Conservation (phyloP, 2,329 filamentous ascomycete species). For the Diaporthe amygdali region DNA sequence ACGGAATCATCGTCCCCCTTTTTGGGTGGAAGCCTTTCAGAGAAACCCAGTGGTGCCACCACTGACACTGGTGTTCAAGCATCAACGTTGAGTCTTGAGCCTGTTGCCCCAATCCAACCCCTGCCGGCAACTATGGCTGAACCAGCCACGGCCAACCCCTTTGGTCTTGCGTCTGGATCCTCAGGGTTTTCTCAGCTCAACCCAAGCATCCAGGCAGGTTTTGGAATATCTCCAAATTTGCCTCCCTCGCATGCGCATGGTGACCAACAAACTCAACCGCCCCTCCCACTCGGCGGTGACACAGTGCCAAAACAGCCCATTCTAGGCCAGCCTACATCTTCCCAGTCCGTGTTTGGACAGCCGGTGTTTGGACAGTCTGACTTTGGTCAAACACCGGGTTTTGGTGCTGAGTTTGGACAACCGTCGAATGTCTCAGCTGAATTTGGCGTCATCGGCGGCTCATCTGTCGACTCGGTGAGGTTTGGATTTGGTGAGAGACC, state of each 20-base stretch:
- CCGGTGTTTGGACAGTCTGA: not conserved
- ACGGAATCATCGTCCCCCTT: not conserved
- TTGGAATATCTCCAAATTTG: not conserved
- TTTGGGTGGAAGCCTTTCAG: not conserved
- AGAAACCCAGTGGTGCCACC: not conserved
- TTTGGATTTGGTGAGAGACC: conserved; percentile 24
- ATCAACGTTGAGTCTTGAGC: not conserved
- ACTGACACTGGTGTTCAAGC: conserved; percentile 10
- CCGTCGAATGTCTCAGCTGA: not conserved
- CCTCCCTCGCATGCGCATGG: not conserved
- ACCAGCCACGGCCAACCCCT: not conserved
- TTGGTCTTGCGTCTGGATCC: not conserved
- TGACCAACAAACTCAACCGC: not conserved
- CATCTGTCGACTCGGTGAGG: conserved; percentile 15
- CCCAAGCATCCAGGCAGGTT: not conserved
- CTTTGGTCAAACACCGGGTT: not conserved
- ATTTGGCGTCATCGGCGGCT: not conserved
- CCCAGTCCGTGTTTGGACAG: conserved; percentile 8
- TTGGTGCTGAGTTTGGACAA: not conserved
- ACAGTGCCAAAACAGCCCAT: not conserved
- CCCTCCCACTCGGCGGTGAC: not conserved
- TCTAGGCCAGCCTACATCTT: not conserved
- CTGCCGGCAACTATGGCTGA: not conserved
- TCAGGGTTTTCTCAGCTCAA: not conserved
- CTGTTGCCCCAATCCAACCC: not conserved